Conservation (phyloP, 2,329 filamentous ascomycete genomes). For the Pyrenochaeta sp. region DNA sequence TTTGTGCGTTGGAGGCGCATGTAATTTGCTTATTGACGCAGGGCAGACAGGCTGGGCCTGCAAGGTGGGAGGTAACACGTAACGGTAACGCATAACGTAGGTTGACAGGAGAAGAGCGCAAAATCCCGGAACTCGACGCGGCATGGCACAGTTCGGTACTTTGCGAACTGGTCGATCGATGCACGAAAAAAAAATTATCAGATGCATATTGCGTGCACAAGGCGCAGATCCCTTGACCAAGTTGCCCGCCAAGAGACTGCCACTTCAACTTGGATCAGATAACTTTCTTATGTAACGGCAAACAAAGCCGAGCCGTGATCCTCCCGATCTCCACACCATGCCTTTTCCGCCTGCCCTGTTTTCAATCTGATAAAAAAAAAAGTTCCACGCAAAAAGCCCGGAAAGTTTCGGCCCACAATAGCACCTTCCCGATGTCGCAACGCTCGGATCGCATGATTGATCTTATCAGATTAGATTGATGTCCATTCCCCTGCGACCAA, state of each 20-base stretch:
- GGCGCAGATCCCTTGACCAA: constrained; percentile 11
- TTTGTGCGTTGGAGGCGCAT: constrained; percentile 14
- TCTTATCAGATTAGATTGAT: constrained; percentile 42
- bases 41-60: background rate
- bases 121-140: background rate
- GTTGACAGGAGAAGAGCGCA: background rate
- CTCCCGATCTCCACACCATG: constrained; percentile 16
- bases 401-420: constrained; percentile 1
- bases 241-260: constrained; percentile 1
- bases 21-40: constrained; percentile 11
- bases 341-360: constrained; percentile 3
- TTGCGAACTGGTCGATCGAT: constrained; percentile 6
- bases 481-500: constrained; percentile 10
- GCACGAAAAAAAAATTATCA: constrained; percentile 16
- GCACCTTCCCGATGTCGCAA: constrained; percentile 26
- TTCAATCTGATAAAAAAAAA: constrained; percentile 34
- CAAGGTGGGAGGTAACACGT: constrained; percentile 25
- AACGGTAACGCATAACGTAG: constrained; percentile 18
- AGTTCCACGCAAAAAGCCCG: too few species aligned
- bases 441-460: constrained; percentile 3
- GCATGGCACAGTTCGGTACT: constrained; percentile 5
- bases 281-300: constrained; percentile 13
- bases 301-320: constrained; percentile 17
- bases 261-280: constrained; percentile 20
- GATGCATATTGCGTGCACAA: constrained; percentile 14